A percentile compares a stretch with the other conserved stretches of the same genome.
These are phyloP conservation scores for Leishmania tarentolae DNA, from an alignment of 208 protist genomes.

Conservation along the genomic window DNA sequence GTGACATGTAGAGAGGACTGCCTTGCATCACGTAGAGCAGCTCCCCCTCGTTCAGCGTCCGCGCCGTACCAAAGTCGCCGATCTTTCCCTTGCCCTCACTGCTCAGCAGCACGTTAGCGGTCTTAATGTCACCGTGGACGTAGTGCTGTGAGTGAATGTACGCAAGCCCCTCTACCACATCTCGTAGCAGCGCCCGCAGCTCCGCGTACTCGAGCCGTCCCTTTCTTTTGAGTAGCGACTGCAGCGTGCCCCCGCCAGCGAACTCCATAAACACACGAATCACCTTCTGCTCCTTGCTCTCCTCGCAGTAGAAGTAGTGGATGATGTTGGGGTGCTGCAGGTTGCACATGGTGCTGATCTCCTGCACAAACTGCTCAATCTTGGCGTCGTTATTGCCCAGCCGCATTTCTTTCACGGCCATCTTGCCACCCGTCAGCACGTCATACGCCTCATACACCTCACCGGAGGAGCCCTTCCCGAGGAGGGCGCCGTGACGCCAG, in stretches of 20 bases:
- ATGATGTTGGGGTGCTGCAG: conserved; percentile 94
- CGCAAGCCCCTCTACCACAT: conserved; percentile 84
- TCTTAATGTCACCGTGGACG: conserved; percentile 94
- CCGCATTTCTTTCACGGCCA: conserved; percentile 91
- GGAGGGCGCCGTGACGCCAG: conserved; percentile 73
- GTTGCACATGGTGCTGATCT: conserved; percentile 91
- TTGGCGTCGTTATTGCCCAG: conserved; percentile 61
- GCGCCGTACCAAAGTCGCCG: conserved; percentile 92
- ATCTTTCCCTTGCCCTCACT: conserved; percentile 84
- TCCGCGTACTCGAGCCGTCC: conserved; percentile 70
- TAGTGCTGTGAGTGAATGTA: conserved; percentile 93
- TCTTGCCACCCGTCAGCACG: conserved; percentile 83
- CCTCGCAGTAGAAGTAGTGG: conserved; percentile 93
- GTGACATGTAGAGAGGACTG: conserved; percentile 90
- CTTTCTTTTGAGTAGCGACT: conserved; percentile 55
- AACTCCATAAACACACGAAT: conserved; percentile 93
- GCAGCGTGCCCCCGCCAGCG: conserved; percentile 82
- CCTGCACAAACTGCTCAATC: conserved; percentile 81
- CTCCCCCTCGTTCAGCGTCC: conserved; percentile 57
- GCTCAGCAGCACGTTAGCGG: conserved; percentile 90
- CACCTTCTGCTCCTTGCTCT: conserved; percentile 59
- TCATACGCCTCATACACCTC: conserved; percentile 89
- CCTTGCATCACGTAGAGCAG: conserved; percentile 87
- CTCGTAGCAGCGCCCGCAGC: conserved; percentile 63
- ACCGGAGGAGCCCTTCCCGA: conserved; percentile 85